Conservation (phyloP, 1,284 basidiomycete genomes). For the Gymnopus androsaceus region DNA sequence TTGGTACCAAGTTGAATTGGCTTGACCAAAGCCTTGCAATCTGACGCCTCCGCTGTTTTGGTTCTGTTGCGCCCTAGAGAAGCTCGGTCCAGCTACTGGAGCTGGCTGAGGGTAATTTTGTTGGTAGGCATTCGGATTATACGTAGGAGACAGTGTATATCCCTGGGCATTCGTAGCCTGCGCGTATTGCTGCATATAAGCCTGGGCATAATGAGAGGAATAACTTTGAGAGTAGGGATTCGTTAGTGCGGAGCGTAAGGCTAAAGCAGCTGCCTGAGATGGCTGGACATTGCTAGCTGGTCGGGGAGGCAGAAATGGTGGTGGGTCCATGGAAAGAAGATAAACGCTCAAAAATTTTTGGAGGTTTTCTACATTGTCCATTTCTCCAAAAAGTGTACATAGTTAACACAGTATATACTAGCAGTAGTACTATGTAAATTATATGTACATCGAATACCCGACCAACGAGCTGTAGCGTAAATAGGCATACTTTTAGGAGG, state of each 20-base stretch:
- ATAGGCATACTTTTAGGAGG: slow-evolving; percentile 30
- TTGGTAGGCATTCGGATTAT: slow-evolving; percentile 30
- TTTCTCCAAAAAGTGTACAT: background rate
- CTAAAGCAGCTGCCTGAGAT: slow-evolving; percentile 5
- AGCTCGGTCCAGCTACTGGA: background rate
- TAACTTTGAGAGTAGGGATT: slow-evolving; percentile 22
- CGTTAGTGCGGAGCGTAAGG: slow-evolving; percentile 11
- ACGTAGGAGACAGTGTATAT: slow-evolving; percentile 57
- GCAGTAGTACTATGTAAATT: background rate
- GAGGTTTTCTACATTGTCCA: background rate
- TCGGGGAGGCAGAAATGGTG: slow-evolving; percentile 4
- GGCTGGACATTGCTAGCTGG: background rate
- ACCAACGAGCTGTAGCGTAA: slow-evolving; percentile 21
- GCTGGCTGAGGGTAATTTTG: background rate
- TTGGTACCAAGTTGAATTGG: slow-evolving; percentile 56
- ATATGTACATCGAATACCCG: slow-evolving; percentile 9
- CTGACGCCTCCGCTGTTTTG: background rate
- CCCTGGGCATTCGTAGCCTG: slow-evolving; percentile 50
- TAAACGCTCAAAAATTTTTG: background rate
- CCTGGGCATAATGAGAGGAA: slow-evolving; percentile 61
- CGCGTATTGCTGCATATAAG: slow-evolving; percentile 43
- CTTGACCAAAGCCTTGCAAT: slow-evolving; percentile 16
- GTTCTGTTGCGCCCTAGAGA: slow-evolving; percentile 4
- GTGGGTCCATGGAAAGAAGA: background rate
- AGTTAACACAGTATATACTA: too few species aligned